Conservation (phyloP, 2,329 filamentous ascomycete species). For the Cladophialophora immunda region DNA sequence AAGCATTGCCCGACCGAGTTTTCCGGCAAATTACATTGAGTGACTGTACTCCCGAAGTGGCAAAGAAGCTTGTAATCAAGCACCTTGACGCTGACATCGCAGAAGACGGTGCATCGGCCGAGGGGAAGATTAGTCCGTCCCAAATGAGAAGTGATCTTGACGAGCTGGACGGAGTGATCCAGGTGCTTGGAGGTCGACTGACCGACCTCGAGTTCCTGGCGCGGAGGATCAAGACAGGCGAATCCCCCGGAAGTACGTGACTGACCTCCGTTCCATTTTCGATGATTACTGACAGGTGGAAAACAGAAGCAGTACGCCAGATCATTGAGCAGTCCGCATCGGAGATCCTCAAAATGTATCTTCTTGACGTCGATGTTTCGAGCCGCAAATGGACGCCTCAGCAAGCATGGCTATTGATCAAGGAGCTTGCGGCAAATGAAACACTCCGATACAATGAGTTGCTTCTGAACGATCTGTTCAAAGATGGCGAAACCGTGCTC, state of each 20-base stretch:
- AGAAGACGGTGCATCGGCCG: conserved; percentile 47
- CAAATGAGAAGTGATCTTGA: conserved; percentile 64
- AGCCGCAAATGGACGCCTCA: conserved; percentile 77
- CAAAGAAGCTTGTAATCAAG: conserved; percentile 87
- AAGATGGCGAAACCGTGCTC: conserved; percentile 77
- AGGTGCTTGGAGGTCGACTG: conserved; percentile 85
- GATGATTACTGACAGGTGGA: conserved; percentile 16
- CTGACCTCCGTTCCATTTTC: background rate
- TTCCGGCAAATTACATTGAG: conserved; percentile 87
- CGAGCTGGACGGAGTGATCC: conserved; percentile 82
- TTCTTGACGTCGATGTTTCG: conserved; percentile 68
- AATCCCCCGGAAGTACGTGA: conserved; percentile 70
- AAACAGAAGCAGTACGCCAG: conserved; percentile 76
- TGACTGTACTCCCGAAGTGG: conserved; percentile 84
- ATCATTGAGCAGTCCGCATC: conserved; percentile 89
- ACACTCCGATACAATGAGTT: conserved; percentile 84
- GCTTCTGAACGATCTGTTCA: conserved; percentile 78
- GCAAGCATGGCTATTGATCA: conserved; percentile 91
- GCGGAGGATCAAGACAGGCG: conserved; percentile 86
- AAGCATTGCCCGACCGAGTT: conserved; percentile 87
- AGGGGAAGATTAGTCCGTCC: conserved; percentile 55
- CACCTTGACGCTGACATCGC: conserved; percentile 67
- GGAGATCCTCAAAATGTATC: conserved; percentile 92
- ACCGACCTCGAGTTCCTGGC: conserved; percentile 94
- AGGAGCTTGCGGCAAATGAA: conserved; percentile 72